A percentile compares a stretch with the other conserved stretches of the same genome.
Evolutionary conservation across 176 grass and related monocot genomes (phyloP).

Genomic region (Luzula sylvatica): DNA sequence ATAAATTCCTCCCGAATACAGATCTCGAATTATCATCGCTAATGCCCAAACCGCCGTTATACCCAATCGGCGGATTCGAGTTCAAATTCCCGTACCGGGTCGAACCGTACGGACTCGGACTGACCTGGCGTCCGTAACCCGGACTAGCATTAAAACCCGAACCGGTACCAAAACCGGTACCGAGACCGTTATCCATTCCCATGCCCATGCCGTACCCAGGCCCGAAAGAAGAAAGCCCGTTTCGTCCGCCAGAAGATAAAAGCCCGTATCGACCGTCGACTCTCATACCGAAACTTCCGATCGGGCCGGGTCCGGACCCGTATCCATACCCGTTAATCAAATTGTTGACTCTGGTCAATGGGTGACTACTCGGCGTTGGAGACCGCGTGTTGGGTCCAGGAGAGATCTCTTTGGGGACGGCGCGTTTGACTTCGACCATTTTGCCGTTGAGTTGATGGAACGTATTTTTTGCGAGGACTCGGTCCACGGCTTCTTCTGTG

Average conservation of each 20-base stretch:
- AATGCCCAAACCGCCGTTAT: slow-evolving; percentile 22
- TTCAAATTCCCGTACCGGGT: slow-evolving; percentile 60
- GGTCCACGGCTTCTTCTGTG: slow-evolving; percentile 76
- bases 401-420: slow-evolving; percentile 89
- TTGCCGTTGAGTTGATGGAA: slow-evolving; percentile 95
- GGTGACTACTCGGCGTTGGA: slow-evolving; percentile 40
- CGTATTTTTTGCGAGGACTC: slow-evolving; percentile 54
- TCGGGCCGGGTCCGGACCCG: slow-evolving; percentile 45
- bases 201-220: slow-evolving; percentile 67
- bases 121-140: slow-evolving; percentile 48
- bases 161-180: slow-evolving; percentile 38
- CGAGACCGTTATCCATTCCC: slow-evolving; percentile 34
- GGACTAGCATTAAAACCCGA: slow-evolving; percentile 37
- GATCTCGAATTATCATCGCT: slow-evolving; percentile 53
- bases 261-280: slow-evolving; percentile 69
- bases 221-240: slow-evolving; percentile 56
- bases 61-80: slow-evolving; percentile 43
- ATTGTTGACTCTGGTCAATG: slow-evolving; percentile 58
- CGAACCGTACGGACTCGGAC: slow-evolving; percentile 48
- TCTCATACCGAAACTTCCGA: slow-evolving; percentile 72
- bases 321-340: slow-evolving; percentile 63
- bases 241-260: slow-evolving; percentile 33
- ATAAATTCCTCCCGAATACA: slow-evolving; percentile 64
- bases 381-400: slow-evolving; percentile 64
- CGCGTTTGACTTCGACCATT: slow-evolving; percentile 94